These are phyloP conservation scores for Malus fusca DNA, from an alignment of 306 rosid genomes.

Conservation along the genomic window DNA sequence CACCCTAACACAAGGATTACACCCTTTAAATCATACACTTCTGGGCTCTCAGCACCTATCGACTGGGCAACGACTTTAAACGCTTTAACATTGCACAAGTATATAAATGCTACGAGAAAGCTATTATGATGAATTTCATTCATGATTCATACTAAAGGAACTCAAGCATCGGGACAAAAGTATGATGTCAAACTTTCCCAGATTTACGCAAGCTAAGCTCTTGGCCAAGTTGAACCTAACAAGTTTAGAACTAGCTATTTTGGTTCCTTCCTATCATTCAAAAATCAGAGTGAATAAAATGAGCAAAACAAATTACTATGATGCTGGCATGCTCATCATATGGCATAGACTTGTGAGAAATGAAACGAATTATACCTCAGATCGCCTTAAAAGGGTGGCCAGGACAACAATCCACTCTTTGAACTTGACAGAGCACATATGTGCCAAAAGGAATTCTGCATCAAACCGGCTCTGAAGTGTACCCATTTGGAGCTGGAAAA, in stretches of 20 bases:
- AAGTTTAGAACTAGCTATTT: neutral
- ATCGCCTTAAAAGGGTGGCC: conserved; percentile 84
- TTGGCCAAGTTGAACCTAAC: neutral
- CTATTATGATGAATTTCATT: no score
- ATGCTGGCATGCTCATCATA: conserved; percentile 5
- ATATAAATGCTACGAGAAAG: no score
- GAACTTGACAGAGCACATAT: conserved; percentile 95
- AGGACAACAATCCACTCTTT: conserved; percentile 98
- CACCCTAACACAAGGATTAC: no score
- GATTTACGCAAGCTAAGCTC: neutral
- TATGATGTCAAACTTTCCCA: neutral
- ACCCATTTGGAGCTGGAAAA: conserved; percentile 83
- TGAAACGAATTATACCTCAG: conserved; percentile 55
- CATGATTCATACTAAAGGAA: neutral
- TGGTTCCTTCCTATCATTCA: neutral
- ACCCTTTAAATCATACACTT: no score
- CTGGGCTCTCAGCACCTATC: no score
- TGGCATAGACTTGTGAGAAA: conserved; percentile 4
- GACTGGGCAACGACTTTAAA: no score
- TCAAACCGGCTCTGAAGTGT: conserved; percentile 88
- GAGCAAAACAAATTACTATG: neutral
- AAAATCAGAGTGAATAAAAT: neutral
- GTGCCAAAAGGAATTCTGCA: conserved; percentile 92
- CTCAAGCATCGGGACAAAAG: neutral
- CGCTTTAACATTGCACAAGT: no score